Evolutionary conservation across 2,329 filamentous ascomycete species (phyloP).

Genomic region (Hypoxylon sp.): DNA sequence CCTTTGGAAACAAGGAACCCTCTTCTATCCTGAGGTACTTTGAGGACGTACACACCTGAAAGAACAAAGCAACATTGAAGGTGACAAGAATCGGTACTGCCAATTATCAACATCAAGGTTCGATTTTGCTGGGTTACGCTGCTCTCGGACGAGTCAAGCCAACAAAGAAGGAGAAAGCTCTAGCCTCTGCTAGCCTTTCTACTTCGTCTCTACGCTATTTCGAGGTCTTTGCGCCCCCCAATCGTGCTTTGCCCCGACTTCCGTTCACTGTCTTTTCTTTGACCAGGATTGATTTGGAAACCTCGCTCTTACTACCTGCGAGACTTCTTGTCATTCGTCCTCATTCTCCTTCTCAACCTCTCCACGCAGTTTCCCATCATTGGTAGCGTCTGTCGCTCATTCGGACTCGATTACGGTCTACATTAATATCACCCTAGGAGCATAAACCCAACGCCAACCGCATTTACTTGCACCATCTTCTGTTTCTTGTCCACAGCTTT

Average conservation of each 20-base stretch:
- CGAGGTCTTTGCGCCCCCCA: slow-evolving; percentile 20
- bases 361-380: slow-evolving; percentile 43
- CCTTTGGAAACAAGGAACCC: slow-evolving; percentile 32
- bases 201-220: slow-evolving; percentile 37
- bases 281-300: slow-evolving; percentile 34
- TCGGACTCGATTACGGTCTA: slow-evolving; percentile 47
- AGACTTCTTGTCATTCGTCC: slow-evolving; percentile 38
- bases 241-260: slow-evolving; percentile 29
- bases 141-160: slow-evolving; percentile 46
- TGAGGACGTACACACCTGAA: slow-evolving; percentile 9
- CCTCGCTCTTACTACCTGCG: slow-evolving; percentile 25
- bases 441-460: slow-evolving; percentile 38
- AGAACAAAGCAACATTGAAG: slow-evolving; percentile 46
- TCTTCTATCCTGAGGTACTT: slow-evolving; percentile 26
- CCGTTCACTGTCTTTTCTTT: slow-evolving; percentile 37
- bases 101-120: slow-evolving; percentile 34
- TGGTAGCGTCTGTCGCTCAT: slow-evolving; percentile 48
- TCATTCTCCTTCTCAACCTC: slow-evolving; percentile 37
- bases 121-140: slow-evolving; percentile 31
- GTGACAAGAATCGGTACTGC: slow-evolving; percentile 43
- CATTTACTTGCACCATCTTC: slow-evolving; percentile 47
- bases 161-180: slow-evolving; percentile 47
- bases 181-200: slow-evolving; percentile 29
- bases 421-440: slow-evolving; percentile 47
- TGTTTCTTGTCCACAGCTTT: slow-evolving; percentile 54